These are phyloP conservation scores for Stachybotrys chartarum DNA, from an alignment of 2,329 filamentous ascomycete genomes.

Conservation along the genomic window DNA sequence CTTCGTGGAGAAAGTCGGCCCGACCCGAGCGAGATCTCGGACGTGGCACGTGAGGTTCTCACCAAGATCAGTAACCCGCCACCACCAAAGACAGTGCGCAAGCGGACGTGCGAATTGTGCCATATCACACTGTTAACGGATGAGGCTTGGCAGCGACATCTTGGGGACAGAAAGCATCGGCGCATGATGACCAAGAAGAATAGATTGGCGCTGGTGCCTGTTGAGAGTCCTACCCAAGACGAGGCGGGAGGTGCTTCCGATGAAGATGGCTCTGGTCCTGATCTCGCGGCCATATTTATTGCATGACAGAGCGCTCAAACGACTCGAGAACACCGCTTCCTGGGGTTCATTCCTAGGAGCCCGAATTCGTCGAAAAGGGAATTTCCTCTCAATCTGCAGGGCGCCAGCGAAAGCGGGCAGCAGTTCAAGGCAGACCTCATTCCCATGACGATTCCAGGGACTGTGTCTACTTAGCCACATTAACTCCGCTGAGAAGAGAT, in stretches of 20 bases:
- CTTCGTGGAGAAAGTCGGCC: constrained; percentile 50
- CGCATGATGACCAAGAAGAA: constrained; percentile 26
- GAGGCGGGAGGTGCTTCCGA: constrained; percentile 1
- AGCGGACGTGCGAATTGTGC: constrained; percentile 67
- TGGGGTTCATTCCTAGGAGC: no score
- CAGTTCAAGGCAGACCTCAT: no score
- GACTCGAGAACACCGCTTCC: not conserved
- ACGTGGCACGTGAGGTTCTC: constrained; percentile 46
- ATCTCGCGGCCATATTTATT: constrained; percentile 19
- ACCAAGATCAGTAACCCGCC: constrained; percentile 37
- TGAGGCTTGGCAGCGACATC: constrained; percentile 33
- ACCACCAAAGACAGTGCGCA: constrained; percentile 44
- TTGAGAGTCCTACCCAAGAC: constrained; percentile 10
- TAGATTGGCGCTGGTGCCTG: constrained; percentile 26
- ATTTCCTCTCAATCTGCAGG: no score
- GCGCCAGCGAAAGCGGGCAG: no score
- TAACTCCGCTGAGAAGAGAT: no score
- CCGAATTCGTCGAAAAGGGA: no score
- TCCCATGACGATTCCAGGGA: no score
- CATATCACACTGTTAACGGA: constrained; percentile 54
- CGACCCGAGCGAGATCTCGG: constrained; percentile 38
- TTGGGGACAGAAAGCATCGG: constrained; percentile 28
- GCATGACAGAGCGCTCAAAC: constrained; percentile 10
- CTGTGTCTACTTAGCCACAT: no score
- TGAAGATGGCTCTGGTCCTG: constrained; percentile 14